These are phyloP conservation scores for Kwoniella sp. DNA, from an alignment of 768 basidiomycete species.

Conservation along the genomic window DNA sequence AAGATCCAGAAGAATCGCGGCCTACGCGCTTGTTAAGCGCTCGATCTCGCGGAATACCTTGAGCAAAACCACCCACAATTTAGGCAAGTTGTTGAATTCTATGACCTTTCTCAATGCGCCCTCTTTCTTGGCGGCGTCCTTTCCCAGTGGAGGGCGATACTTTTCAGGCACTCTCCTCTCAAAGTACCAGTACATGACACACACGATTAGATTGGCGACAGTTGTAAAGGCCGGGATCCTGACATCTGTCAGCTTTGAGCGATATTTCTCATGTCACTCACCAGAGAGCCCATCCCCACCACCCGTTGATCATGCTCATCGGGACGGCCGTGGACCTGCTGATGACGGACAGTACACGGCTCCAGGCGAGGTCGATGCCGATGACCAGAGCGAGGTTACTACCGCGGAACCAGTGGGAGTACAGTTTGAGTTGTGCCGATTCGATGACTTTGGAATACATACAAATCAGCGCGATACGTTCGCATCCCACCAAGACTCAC, in stretches of 20 bases:
- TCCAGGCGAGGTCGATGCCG: constrained; percentile 51
- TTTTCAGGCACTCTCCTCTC: constrained; percentile 40
- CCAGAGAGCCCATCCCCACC: constrained; percentile 55
- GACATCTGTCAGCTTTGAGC: background rate
- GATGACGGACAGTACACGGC: constrained; percentile 37
- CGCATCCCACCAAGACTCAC: no score
- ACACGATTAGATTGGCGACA: constrained; percentile 35
- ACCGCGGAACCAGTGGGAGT: constrained; percentile 49
- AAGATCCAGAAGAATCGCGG: constrained; percentile 43
- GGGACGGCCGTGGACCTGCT: constrained; percentile 44
- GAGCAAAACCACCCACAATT: constrained; percentile 28
- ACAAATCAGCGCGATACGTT: no score
- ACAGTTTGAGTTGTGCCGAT: constrained; percentile 44
- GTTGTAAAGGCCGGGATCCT: constrained; percentile 48
- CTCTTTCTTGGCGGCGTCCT: constrained; percentile 27
- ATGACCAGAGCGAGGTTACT: constrained; percentile 37
- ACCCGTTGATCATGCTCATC: constrained; percentile 45
- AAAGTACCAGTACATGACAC: constrained; percentile 42
- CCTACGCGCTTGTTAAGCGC: background rate
- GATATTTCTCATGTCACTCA: constrained; percentile 4
- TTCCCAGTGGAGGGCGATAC: constrained; percentile 39
- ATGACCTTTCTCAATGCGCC: constrained; percentile 26
- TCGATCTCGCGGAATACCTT: background rate
- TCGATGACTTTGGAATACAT: no score
- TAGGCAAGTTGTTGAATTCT: constrained; percentile 23